Evolutionary conservation across 75 land plant genomes (phyloP), one percentile per base, ranked within the genome.

Genomic region (Pinus taeda): DNA sequence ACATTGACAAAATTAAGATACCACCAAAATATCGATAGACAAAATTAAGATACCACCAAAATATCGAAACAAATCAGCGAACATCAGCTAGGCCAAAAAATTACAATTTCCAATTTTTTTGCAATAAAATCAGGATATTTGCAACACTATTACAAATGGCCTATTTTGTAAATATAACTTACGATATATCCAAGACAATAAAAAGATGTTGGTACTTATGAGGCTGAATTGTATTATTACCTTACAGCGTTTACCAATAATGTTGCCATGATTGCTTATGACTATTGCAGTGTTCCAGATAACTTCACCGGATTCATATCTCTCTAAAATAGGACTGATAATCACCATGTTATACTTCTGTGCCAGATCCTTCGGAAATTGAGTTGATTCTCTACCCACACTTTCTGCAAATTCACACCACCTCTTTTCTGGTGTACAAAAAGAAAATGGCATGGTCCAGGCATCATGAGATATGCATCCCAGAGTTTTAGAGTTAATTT

Each of bases 381-480:
- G 74, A 15, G 93, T 95, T 26, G 98, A 84, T 77, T 92, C 92
- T 65, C 99, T 98, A 78, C 91, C 88, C 72, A 89, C 78, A 62
- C 93, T 85, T 81, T 97, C 99, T 18, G 99, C 98, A 90, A 97
- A 95, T 80, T 97, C 98, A 82, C 99, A 95, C 99, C 99, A 97
- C 71, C 85, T 88, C 85, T 95, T 95, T 83, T 97, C 99, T 15
- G 92, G 76, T 3, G 99, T 97, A 69, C 99, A 97, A 79, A 97
- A 97, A 22, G 92, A 98, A 83, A 97, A 97, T 5, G 98, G 98
- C 99, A 97, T 97, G 60, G 79, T 95, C 99, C 99, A 97, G 18
- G 95, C 95, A 76, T 97, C 99, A 95, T 97, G 80, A 17, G 84
- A 33, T 75, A 33, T 29, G 36, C 21, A 78, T 78, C 22, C 18